Base-by-base conservation (phyloP, 2,329 filamentous ascomycete genomes). In the Madurella mycetomatis region DNA sequence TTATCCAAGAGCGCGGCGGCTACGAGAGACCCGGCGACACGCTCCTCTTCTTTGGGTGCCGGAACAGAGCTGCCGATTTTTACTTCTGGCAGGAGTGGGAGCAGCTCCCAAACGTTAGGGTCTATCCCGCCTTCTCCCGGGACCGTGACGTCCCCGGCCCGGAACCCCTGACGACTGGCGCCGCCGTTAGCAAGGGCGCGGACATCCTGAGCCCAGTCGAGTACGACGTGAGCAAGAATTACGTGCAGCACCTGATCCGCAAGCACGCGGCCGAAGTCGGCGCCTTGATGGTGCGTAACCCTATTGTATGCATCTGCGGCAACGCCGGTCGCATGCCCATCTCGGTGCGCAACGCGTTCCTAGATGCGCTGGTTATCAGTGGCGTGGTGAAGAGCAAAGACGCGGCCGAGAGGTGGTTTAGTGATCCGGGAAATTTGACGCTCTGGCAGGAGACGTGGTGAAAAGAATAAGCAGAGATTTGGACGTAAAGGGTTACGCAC, bases 41-140 rank as follows among this genome's bases (percentile, higher is more conserved):
- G 2, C 63, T 89, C 0, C 76, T 99, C 1, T 86, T 97, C 70
- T 97, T 90, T 61, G 94, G 94, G 11, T 90, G 88, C 60, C 85
- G 94, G 32, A 95, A 89, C 64, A 72, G 76, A 11, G 64, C 73
- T 0, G 81, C 86, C 0, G 94, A 99, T 68, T 96, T 83, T 71
- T 92, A 91, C 72, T 99, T 94, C 68, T 70, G 76, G 5, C 70
- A 85, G 0, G 92, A 97, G 58, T 96, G 91, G 91, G 64, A 73
- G 1, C 41, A 52, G 5, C 43, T 62, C 16, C 41, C 58, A 45
- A 44, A 61, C 1, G 45, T 78, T 5, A 48, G 63, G 0, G 65
- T 78, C 8, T 65, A 72, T 42, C 68, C 76, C 1, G 77, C 77
- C 19, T 81, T 82, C 59, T 78, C 79, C 2, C 70, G 77, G 15